Base-by-base conservation (phyloP, 1,284 basidiomycete genomes). In the Apiotrichum mycotoxinovorans region DNA sequence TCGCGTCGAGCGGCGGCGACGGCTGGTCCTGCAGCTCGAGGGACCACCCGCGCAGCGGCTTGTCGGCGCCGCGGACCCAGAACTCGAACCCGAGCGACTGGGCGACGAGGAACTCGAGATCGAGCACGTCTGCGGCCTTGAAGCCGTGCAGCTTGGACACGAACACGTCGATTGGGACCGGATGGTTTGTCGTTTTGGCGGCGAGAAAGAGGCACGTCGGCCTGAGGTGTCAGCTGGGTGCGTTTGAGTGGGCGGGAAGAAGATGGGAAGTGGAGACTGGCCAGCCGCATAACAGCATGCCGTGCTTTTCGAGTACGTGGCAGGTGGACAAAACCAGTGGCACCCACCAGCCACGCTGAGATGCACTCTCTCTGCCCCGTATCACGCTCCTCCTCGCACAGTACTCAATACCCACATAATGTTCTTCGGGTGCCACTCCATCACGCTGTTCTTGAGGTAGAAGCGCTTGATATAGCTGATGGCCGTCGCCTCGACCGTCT, bases 341-440 rank as follows among this genome's bases (percentile, higher is more conserved):
- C n/a, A n/a, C n/a, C n/a, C n/a, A n/a, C n/a, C n/a, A n/a, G n/a
- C n/a, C n/a, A n/a, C n/a, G n/a, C n/a, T n/a, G n/a, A n/a, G n/a
- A n/a, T n/a, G n/a, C n/a, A n/a, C n/a, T n/a, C n/a, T n/a, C n/a
- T n/a, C n/a, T n/a, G n/a, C n/a, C n/a, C n/a, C n/a, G n/a, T n/a
- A n/a, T n/a, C n/a, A n/a, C n/a, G n/a, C 37, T 38, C 40, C 12
- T 18, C 44, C 5, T 18, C 7, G 18, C 23, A 27, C 26, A 25
- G 11, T 5, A 43, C 33, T 11, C 10, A 17, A 27, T 18, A 56
- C 88, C 52, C 72, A 96, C 95, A 98, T 98, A 70, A 98, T 91
- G 67, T 90, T 89, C 78, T 96, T 96, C 0, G 95, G 96, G 78
- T 98, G 96, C 85, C 91, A 97, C 72, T 98, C 94, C 93, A 98